phyloP scores from a whole-genome alignment of 805 yeast species.

The Dipodascus albidus region DNA sequence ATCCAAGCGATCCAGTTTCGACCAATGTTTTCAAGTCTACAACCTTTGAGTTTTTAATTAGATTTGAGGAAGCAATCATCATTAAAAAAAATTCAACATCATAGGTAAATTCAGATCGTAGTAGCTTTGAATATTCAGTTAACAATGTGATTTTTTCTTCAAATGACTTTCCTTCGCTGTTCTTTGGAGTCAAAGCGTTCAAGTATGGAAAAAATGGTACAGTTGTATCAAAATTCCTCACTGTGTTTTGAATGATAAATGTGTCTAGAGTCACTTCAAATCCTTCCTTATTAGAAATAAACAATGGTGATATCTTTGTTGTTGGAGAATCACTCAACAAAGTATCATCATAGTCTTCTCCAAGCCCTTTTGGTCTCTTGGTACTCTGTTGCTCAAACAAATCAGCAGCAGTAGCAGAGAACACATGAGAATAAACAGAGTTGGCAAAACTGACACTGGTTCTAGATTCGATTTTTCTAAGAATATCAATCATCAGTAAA shows the following conservation, averaged over 20 bases:
- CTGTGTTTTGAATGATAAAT: slow-evolving; percentile 36
- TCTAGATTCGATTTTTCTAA: slow-evolving; percentile 45
- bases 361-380: not conserved
- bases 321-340: not conserved
- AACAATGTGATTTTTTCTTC: not conserved
- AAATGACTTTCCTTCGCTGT: not conserved
- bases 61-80: slow-evolving; percentile 46
- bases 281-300: slow-evolving; percentile 33
- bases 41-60: slow-evolving; percentile 19
- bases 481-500: slow-evolving; percentile 41
- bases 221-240: slow-evolving; percentile 23
- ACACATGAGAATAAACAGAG: slow-evolving; percentile 30
- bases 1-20: slow-evolving; percentile 44
- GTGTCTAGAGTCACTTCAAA: slow-evolving; percentile 37
- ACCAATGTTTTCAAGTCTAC: slow-evolving; percentile 46
- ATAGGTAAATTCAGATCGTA: slow-evolving; percentile 21
- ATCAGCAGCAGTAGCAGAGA: slow-evolving; percentile 34
- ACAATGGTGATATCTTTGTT: slow-evolving; percentile 33
- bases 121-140: not conserved
- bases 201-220: slow-evolving; percentile 3
- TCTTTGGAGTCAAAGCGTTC: not conserved
- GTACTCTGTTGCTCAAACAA: slow-evolving; percentile 33
- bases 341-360: not conserved
- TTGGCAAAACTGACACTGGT: slow-evolving; percentile 53
- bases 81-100: slow-evolving; percentile 64